Base-by-base conservation (phyloP, 192 early-diverging fungal genomes). In the Coemansia sp. region DNA sequence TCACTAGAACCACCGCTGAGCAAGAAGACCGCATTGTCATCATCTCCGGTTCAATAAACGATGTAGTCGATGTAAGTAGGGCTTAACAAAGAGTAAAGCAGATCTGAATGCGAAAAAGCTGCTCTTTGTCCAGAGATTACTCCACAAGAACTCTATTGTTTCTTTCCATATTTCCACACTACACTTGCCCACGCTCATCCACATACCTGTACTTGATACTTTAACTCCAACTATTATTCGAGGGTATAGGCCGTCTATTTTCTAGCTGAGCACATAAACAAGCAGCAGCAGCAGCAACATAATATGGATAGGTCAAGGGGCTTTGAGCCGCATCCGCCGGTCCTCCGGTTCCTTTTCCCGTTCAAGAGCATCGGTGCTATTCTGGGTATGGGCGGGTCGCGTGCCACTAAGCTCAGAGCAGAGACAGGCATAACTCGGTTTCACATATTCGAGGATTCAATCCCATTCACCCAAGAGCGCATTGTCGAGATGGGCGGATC, bases 391-490 rank as follows among this genome's bases (percentile, higher is more conserved):
- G 64, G 67, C 35, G 78, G 78, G 25, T 45, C 59, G 5, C 68
- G 39, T 34, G 52, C 68, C 21, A 37, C 35, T 18, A 59, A 64
- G 40, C 60, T 64, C 43, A 68, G 72, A 13, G 34, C 64, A 16
- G 53, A 66, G 9, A 45, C 63, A 18, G 63, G 46, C 16, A 55
- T 81, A n/a, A 21, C 28, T 28, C 63, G 63, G 52, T 53, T 81
- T 12, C 72, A 75, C 20, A 57, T 75, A 0, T 69, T 67, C 63
- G 58, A 53, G 6, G 34, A 68, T 30, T 28, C 60, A 21, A 63
- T 81, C 45, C 73, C 69, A 25, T 72, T 72, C 23, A 75, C 72
- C 6, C 66, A 72, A 10, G 78, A 81, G 70, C 78, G 78, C 18
- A 63, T 81, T 15, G 64, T 81, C 13, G 72, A 75, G 48, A 40